Evolutionary conservation across 2,329 filamentous ascomycete genomes (phyloP).

Genomic region (Talaromyces sp.): DNA sequence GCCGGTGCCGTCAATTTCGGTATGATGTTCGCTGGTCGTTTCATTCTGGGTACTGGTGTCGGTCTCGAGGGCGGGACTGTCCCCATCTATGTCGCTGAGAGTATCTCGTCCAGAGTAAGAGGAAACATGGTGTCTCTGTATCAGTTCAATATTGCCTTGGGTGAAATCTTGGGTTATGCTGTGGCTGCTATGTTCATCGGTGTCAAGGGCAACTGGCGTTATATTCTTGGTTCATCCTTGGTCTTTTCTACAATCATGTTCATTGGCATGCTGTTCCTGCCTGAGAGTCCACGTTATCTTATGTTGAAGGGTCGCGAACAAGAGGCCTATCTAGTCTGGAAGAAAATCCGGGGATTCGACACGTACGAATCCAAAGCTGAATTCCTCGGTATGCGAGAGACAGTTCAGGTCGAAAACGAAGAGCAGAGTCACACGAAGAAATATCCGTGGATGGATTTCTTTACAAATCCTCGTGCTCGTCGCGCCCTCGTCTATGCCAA

Average conservation of each 20-base stretch:
- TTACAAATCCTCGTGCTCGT: slow-evolving; percentile 63
- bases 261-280: slow-evolving; percentile 53
- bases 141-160: slow-evolving; percentile 70
- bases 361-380: slow-evolving; percentile 58
- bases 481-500: slow-evolving; percentile 63
- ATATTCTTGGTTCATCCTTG: slow-evolving; percentile 67
- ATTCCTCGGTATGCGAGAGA: slow-evolving; percentile 66
- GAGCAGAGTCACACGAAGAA: slow-evolving; percentile 50
- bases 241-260: slow-evolving; percentile 62
- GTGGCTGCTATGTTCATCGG: slow-evolving; percentile 67
- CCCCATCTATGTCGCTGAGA: slow-evolving; percentile 67
- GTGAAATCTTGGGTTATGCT: slow-evolving; percentile 68
- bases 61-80: slow-evolving; percentile 70
- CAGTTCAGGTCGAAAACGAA: slow-evolving; percentile 53
- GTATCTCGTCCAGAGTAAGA: slow-evolving; percentile 59
- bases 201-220: slow-evolving; percentile 67
- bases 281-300: slow-evolving; percentile 25
- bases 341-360: slow-evolving; percentile 61
- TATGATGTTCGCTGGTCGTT: slow-evolving; percentile 64
- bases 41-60: slow-evolving; percentile 65
- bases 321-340: slow-evolving; percentile 48
- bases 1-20: slow-evolving; percentile 63
- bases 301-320: slow-evolving; percentile 25
- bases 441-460: slow-evolving; percentile 68
- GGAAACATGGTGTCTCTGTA: slow-evolving; percentile 70